phyloP scores from a whole-genome alignment of 352 stramenopile species.

The Phytopythium mirpurense region DNA sequence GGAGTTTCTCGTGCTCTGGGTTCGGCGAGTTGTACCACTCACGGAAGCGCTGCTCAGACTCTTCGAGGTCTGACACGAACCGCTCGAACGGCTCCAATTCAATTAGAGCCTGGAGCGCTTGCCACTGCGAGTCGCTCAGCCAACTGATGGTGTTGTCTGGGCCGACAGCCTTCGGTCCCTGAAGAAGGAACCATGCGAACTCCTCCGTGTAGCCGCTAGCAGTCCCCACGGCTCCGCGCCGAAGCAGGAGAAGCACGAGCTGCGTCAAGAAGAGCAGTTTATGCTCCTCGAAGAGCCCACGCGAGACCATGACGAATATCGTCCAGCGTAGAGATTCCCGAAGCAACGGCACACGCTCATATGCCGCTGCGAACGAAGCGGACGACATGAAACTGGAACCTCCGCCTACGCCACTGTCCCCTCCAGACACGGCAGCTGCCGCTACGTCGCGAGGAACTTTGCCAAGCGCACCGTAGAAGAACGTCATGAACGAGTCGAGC shows the following conservation, averaged over 20 bases:
- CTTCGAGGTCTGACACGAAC: conserved; percentile 84
- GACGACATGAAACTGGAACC: conserved; percentile 18
- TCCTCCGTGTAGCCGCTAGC: conserved; percentile 75
- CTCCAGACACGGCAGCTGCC: not conserved
- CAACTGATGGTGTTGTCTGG: conserved; percentile 79
- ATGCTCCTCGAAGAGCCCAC: conserved; percentile 91
- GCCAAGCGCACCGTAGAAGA: conserved; percentile 82
- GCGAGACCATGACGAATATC: conserved; percentile 86
- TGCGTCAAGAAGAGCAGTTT: conserved; percentile 89
- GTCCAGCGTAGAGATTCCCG: conserved; percentile 82
- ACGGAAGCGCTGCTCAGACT: conserved; percentile 86
- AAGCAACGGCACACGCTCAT: conserved; percentile 56
- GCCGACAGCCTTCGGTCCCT: conserved; percentile 53
- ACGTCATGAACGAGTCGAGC: conserved; percentile 87
- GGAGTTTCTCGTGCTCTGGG: conserved; percentile 88
- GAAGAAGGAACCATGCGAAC: conserved; percentile 72
- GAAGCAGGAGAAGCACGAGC: conserved; percentile 79
- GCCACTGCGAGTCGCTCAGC: conserved; percentile 84
- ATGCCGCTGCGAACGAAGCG: conserved; percentile 23
- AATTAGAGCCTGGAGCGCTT: conserved; percentile 71
- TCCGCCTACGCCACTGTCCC: not conserved
- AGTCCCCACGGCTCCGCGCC: conserved; percentile 48
- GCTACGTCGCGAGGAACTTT: conserved; percentile 28
- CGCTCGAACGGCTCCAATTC: conserved; percentile 80
- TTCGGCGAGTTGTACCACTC: conserved; percentile 90